A percentile compares a stretch with the other conserved stretches of the same genome.
phyloP scores from a whole-genome alignment of 495 filamentous ascomycete genomes.

The Cercophora newfieldiana region DNA sequence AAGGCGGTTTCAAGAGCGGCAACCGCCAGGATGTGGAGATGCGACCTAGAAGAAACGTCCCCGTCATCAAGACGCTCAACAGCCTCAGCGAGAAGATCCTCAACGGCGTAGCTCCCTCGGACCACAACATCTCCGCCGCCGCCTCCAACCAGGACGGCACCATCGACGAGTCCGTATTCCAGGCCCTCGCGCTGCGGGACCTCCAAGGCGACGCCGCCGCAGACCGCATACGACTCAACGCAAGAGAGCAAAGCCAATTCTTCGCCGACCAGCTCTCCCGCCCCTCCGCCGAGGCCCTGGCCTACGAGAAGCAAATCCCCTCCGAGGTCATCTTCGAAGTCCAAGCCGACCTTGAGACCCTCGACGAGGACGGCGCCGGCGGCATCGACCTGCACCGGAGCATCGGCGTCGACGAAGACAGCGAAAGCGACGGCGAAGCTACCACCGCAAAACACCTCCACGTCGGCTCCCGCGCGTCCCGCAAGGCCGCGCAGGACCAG shows the following conservation, averaged over 20 bases:
- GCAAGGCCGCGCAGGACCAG: conserved; percentile 54
- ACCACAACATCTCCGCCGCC: conserved; percentile 51
- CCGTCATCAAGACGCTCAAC: conserved; percentile 82
- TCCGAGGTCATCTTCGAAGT: conserved; percentile 63
- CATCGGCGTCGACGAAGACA: conserved; percentile 65
- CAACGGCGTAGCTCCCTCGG: conserved; percentile 76
- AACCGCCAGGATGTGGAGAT: conserved; percentile 87
- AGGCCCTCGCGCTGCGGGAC: conserved; percentile 76
- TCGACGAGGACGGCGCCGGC: conserved; percentile 47
- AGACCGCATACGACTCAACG: conserved; percentile 76
- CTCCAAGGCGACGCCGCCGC: conserved; percentile 72
- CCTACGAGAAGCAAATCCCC: conserved; percentile 68
- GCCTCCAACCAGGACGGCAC: conserved; percentile 53
- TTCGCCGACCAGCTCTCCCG: conserved; percentile 60
- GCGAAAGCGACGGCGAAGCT: conserved; percentile 61
- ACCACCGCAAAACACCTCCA: conserved; percentile 45
- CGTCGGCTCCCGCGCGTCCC: conserved; percentile 60
- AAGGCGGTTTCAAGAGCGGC: conserved; percentile 65
- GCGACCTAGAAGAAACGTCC: conserved; percentile 60
- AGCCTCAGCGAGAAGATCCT: conserved; percentile 87
- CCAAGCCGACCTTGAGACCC: conserved; percentile 57
- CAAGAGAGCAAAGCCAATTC: conserved; percentile 80
- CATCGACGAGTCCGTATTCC: conserved; percentile 73
- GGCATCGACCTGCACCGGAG: conserved; percentile 58
- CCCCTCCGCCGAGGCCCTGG: conserved; percentile 54